A percentile compares a stretch with the other conserved stretches of the same genome.
Conservation (phyloP, 2,329 filamentous ascomycete genomes). For the Salinomyces thailandicus region DNA sequence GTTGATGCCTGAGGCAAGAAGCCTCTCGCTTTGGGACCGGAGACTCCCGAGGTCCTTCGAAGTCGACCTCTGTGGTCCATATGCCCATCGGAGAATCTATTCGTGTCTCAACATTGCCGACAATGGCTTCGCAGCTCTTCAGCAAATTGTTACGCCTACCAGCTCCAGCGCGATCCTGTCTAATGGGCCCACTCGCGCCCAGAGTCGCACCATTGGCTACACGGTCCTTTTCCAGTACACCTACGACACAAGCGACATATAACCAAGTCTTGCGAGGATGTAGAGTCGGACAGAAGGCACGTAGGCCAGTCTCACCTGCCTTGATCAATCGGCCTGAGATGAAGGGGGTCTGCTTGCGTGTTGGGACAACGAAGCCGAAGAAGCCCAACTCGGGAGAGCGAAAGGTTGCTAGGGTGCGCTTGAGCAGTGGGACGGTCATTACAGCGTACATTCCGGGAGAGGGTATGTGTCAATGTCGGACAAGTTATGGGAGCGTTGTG, state of each 20-base stretch:
- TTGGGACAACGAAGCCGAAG: constrained; percentile 89
- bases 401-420: constrained; percentile 83
- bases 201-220: constrained; percentile 12
- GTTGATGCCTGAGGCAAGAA: no score
- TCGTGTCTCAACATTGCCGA: no score
- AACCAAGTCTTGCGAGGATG: constrained; percentile 54
- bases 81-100: no score
- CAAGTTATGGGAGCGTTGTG: background rate
- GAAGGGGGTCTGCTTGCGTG: constrained; percentile 93
- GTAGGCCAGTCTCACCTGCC: constrained; percentile 80
- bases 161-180: constrained; percentile 18
- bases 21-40: no score
- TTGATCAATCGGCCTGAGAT: constrained; percentile 66
- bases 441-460: constrained; percentile 95
- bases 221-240: constrained; percentile 31
- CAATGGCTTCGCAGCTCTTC: constrained; percentile 32
- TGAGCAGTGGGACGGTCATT: constrained; percentile 77
- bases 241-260: constrained; percentile 34
- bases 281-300: constrained; percentile 65
- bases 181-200: constrained; percentile 14
- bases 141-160: constrained; percentile 29
- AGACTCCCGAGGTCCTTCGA: no score
- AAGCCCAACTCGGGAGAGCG: constrained; percentile 97
- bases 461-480: constrained; percentile 45
- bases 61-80: no score